Base-by-base conservation (phyloP, 371 early-diverging fungal genomes). In the Rhizopus arrhizus region DNA sequence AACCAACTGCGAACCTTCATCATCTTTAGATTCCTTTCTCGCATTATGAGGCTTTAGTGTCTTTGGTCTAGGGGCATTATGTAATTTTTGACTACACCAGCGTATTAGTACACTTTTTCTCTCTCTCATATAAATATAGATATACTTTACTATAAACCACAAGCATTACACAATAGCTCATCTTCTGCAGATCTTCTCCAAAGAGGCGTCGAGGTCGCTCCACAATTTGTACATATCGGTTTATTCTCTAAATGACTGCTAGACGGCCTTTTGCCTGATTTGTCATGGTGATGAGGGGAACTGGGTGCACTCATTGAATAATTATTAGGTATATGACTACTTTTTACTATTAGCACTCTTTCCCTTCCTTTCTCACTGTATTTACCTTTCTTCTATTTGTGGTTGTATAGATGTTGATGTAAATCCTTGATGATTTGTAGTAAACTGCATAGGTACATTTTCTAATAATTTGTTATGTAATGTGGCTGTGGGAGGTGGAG, bases 141-240 rank as follows among this genome's bases (percentile, higher is more conserved):
- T 15, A 66, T 65, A 22, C 22, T 22, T 59, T 69, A 73, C 74
- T 95, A 97, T 31, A 98, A 74, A 0, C 97, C 97, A 70, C 97
- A 97, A 3, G 97, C 96, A 70, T 97, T 97, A 81, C 98, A 96
- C n/a, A 95, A 77, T 11, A 86, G 73, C 53, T 91, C 87, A 46
- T 91, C 92, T 52, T 91, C 80, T 29, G 84, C 84, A 32, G 91
- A 90, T 59, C 97, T 80, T 36, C 99, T 82, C 99, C 99, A 99
- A 9, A 97, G 87, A 0, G 99, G 97, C 3, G 99, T 97, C 8
- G 83, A 84, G 0, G 91, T 93, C 3, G 93, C 92, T 9, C 81
- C 77, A 75, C 99, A 99, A 75, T 99, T 96, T 41, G 81, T 79
- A 75, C 96, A 96, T 5, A 73, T 59, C 3, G 80, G 75, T 50